Base-by-base conservation (phyloP, 805 yeast species). In the Kodamaea laetipori region DNA sequence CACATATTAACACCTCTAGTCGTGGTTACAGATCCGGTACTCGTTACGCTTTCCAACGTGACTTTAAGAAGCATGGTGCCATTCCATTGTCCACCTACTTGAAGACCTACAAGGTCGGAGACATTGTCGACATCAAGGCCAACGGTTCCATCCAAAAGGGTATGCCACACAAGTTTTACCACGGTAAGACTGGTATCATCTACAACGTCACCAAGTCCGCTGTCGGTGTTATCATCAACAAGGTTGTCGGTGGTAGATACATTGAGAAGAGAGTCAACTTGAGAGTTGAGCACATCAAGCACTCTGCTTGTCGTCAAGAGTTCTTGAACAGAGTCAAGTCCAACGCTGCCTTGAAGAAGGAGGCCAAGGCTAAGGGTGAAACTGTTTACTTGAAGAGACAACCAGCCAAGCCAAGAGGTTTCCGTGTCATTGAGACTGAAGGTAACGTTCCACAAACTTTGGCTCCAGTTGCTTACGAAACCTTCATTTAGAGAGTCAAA, bases 11-110 rank as follows among this genome's bases (percentile, higher is more conserved):
- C 45, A 8, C 10, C 12, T 49, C 11, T 51, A 64, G 68, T 77
- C 97, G 89, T 81, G 99, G 99, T 86, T 90, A 89, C 85, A 90
- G 99, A 90, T 90, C 97, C 67, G 94, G 99, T 81, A 92, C 99
- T 80, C 96, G 99, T 80, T 94, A 94, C 90, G 95, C 95, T 81
- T 94, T 94, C 95, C 88, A 90, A 79, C 94, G 99, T 80, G 98
- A 92, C 85, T 94, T 86, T 90, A 90, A 87, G 84, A 84, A 83
- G 77, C 95, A 92, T 79, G 99, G 99, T 76, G 76, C 84, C 64
- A 80, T 90, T 70, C 83, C 96, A 59, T 79, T 94, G 82, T 87
- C 97, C 61, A 87, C 95, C 72, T 94, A 92, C 94, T 78, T 94
- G 81, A 90, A 88, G 86, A 78, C 82, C 72, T 94, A 94, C 95